Evolutionary conservation across 2,329 filamentous ascomycete species (phyloP).

Genomic region (Fusarium sp.): DNA sequence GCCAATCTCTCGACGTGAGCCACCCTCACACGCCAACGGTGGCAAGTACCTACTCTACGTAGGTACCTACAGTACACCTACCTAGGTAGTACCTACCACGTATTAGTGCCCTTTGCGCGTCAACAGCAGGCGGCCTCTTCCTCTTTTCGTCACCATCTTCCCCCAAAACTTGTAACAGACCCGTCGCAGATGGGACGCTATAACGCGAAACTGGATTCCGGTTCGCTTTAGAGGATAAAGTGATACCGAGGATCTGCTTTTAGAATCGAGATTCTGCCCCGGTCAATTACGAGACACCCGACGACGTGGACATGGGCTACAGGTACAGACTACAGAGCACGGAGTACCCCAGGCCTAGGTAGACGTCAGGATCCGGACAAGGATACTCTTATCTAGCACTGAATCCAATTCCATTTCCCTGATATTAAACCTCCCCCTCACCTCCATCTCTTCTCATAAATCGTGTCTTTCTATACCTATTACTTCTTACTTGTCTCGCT

Average conservation of each 20-base stretch:
- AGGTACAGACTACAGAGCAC: too few relatives aligned
- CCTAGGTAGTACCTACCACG: background rate
- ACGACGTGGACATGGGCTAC: conserved; percentile 17
- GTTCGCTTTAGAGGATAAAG: conserved; percentile 13
- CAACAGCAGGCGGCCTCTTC: conserved; percentile 26
- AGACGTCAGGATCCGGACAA: conserved; percentile 32
- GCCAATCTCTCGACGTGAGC: conserved; percentile 17
- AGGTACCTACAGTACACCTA: too few relatives aligned
- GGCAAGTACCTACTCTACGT: conserved; percentile 8
- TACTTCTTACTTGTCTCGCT: background rate
- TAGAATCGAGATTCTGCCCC: conserved; percentile 19
- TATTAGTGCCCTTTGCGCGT: background rate
- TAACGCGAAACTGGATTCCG: conserved; percentile 35
- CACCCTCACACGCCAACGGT: conserved; percentile 33
- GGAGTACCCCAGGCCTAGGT: background rate
- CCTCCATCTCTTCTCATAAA: conserved; percentile 3
- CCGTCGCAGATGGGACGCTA: conserved; percentile 32
- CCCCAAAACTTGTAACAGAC: conserved; percentile 19
- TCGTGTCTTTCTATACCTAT: conserved; percentile 1
- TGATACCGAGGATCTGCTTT: conserved; percentile 15
- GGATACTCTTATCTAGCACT: conserved; percentile 25
- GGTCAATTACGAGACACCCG: conserved; percentile 25
- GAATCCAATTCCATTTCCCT: background rate
- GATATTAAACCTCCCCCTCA: conserved; percentile 16
- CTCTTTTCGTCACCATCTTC: conserved; percentile 25